phyloP scores from a whole-genome alignment of 441 rosid genomes.

The Arabidopsis lyrata region DNA sequence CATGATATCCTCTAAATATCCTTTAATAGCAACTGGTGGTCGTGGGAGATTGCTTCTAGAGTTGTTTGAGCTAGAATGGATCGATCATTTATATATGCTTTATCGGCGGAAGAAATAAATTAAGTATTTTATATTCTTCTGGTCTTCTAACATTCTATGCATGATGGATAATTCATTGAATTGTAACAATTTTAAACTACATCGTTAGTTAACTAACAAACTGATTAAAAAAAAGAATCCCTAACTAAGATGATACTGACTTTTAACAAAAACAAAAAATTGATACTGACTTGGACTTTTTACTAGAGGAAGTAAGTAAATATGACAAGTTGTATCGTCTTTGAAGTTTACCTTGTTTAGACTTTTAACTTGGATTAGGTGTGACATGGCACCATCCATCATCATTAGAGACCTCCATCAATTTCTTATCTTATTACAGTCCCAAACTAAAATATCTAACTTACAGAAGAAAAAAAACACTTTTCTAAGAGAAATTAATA shows the following conservation, averaged over 20 bases:
- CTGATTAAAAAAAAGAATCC: neutral
- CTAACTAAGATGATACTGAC: neutral
- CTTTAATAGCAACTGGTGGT: no score
- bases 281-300: conserved; percentile 1
- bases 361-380: conserved; percentile 11
- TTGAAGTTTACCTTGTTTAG: neutral
- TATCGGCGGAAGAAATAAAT: neutral
- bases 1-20: no score
- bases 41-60: no score
- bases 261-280: neutral
- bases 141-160: neutral
- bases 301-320: neutral
- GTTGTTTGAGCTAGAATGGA: no score
- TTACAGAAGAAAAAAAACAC: no score
- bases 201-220: conserved; percentile 38
- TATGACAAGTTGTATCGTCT: neutral
- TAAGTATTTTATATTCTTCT: neutral
- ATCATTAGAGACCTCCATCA: conserved; percentile 16
- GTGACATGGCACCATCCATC: conserved; percentile 27
- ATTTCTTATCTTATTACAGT: no score
- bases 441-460: no score
- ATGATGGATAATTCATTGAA: neutral
- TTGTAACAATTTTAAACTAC: neutral
- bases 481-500: no score
- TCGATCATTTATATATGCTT: neutral